Conservation (phyloP, 148 eudicot genomes). For the Polygonum aviculare region DNA sequence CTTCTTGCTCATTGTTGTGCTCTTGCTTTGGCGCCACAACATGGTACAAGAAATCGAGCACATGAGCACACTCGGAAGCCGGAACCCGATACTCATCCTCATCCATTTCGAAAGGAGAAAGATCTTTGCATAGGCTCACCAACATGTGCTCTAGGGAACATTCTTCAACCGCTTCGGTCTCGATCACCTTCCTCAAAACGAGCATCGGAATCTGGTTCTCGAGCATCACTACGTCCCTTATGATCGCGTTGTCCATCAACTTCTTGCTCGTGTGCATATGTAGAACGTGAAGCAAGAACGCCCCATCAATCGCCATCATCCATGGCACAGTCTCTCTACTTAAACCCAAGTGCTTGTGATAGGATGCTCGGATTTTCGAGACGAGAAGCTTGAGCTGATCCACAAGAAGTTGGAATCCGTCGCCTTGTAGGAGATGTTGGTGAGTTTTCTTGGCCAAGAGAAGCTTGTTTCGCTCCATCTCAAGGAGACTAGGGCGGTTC, state of each 20-base stretch:
- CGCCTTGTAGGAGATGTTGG: conserved; percentile 3
- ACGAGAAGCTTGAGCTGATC: conserved; percentile 18
- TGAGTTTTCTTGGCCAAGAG: conserved; percentile 18
- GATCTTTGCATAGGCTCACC: conserved; percentile 14
- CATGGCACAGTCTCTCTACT: conserved; percentile 27
- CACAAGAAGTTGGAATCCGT: conserved; percentile 23
- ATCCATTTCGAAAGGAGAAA: conserved; percentile 24
- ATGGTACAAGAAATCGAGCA: conserved; percentile 31
- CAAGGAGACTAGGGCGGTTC: conserved; percentile 18
- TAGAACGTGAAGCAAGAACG: conserved; percentile 27
- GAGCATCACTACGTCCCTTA: conserved; percentile 35
- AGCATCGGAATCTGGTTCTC: conserved; percentile 40
- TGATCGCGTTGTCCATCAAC: conserved; percentile 15
- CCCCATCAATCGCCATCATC: conserved; percentile 39
- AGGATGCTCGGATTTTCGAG: conserved; percentile 29
- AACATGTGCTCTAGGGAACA: conserved; percentile 4
- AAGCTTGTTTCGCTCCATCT: conserved; percentile 38
- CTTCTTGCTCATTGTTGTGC: conserved; percentile 10
- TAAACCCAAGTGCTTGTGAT: conserved; percentile 31
- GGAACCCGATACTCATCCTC: neutral
- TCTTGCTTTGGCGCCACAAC: conserved; percentile 20
- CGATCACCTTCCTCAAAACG: conserved; percentile 19
- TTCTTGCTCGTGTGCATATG: conserved; percentile 11
- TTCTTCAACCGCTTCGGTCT: conserved; percentile 14
- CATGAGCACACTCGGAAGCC: conserved; percentile 17